These are phyloP conservation scores for Cerioporus squamosus DNA, from an alignment of 1,284 basidiomycete genomes.

Conservation along the genomic window DNA sequence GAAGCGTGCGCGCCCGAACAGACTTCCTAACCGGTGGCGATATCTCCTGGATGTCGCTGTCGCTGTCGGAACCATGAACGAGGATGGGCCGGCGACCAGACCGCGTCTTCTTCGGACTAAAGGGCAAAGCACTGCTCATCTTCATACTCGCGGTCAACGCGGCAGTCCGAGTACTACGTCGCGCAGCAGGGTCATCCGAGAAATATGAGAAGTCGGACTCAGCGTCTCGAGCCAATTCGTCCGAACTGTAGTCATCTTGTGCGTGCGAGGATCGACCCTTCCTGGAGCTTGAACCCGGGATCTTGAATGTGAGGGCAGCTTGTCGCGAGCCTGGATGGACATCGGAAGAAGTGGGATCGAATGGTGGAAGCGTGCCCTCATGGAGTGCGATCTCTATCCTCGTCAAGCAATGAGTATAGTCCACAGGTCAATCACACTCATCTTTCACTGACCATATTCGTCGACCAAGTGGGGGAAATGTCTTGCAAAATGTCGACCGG, in stretches of 20 bases:
- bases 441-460: constrained; percentile 54
- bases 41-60: constrained; percentile 38
- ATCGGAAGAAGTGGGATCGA: constrained; percentile 63
- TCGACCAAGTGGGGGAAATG: constrained; percentile 51
- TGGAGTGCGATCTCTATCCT: constrained; percentile 47
- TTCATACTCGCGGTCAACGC: constrained; percentile 25
- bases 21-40: constrained; percentile 23
- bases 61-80: constrained; percentile 42
- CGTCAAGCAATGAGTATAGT: constrained; percentile 6
- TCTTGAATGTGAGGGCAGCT: constrained; percentile 35
- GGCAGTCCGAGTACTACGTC: constrained; percentile 19
- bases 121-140: constrained; percentile 45
- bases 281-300: constrained; percentile 2
- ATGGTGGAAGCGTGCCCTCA: constrained; percentile 46
- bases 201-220: constrained; percentile 23
- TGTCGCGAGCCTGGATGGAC: constrained; percentile 66
- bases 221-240: constrained; percentile 26
- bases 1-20: constrained; percentile 32
- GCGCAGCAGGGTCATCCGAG: background rate
- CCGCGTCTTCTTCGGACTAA: constrained; percentile 66
- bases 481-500: constrained; percentile 35
- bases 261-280: constrained; percentile 13
- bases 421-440: background rate
- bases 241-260: constrained; percentile 8
- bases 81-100: constrained; percentile 33